phyloP scores from a whole-genome alignment of 352 stramenopile genomes.

The Globisporangium paroecandrum region DNA sequence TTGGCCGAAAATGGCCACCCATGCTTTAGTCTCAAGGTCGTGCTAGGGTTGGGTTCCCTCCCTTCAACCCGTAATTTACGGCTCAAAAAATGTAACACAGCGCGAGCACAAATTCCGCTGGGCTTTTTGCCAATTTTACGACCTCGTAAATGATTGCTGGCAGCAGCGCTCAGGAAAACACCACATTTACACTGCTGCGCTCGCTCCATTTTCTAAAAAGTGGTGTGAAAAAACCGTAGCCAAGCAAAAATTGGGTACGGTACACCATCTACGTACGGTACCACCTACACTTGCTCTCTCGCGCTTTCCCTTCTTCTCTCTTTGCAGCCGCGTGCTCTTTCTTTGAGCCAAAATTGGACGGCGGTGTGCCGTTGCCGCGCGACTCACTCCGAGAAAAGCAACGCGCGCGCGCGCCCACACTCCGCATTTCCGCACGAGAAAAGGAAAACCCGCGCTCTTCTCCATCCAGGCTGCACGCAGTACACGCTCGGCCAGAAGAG shows the following conservation, averaged over 20 bases:
- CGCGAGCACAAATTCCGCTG: not conserved
- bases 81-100: not conserved
- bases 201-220: no score
- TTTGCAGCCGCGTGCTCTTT: not conserved
- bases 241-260: no score
- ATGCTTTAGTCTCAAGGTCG: not conserved
- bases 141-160: no score
- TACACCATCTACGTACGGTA: not conserved
- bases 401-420: not conserved
- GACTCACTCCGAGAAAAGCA: conserved; percentile 2
- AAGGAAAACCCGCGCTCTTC: not conserved
- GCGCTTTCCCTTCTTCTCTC: not conserved
- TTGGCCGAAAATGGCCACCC: not conserved
- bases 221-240: no score
- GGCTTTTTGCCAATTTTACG: no score
- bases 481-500: not conserved
- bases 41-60: not conserved
- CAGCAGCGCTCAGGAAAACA: no score
- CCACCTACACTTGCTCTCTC: not conserved
- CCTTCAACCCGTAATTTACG: not conserved
- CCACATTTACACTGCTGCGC: no score
- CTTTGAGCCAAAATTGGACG: conserved; percentile 1
- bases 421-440: not conserved
- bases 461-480: not conserved
- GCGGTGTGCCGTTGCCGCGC: not conserved